A percentile compares a stretch with the other conserved stretches of the same genome.
Evolutionary conservation across 352 stramenopile species (phyloP).

Genomic region (Aphanomyces euteiches): DNA sequence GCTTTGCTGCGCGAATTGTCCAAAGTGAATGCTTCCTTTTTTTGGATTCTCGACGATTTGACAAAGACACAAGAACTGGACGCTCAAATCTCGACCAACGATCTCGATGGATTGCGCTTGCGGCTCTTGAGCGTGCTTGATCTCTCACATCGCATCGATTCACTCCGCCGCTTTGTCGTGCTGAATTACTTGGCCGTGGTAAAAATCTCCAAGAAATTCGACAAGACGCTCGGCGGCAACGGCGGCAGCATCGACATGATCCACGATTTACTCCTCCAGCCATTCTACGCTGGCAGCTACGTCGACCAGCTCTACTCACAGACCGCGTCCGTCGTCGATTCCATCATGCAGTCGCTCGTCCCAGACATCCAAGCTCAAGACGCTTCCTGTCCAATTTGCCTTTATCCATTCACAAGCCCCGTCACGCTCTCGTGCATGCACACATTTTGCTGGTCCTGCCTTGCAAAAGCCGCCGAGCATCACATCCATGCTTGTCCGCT

Average conservation of each 20-base stretch:
- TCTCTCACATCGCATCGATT: constrained; percentile 58
- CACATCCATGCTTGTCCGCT: constrained; percentile 71
- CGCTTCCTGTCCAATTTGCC: constrained; percentile 65
- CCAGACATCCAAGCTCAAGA: constrained; percentile 48
- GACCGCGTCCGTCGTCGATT: constrained; percentile 50
- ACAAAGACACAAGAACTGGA: constrained; percentile 32
- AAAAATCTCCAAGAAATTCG: constrained; percentile 83
- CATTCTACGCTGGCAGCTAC: constrained; percentile 59
- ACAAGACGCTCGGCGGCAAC: constrained; percentile 41
- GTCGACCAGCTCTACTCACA: constrained; percentile 55
- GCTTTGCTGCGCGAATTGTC: constrained; percentile 49
- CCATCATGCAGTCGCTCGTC: constrained; percentile 66
- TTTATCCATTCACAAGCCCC: constrained; percentile 57
- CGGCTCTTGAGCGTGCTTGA: constrained; percentile 52
- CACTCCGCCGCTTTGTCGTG: constrained; percentile 71
- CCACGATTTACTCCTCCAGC: constrained; percentile 52
- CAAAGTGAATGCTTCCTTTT: constrained; percentile 58
- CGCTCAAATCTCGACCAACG: neutral
- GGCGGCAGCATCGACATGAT: constrained; percentile 26
- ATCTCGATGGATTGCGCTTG: neutral
- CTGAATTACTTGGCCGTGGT: constrained; percentile 75
- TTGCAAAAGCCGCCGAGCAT: constrained; percentile 65
- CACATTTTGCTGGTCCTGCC: constrained; percentile 79
- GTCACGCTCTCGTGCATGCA: constrained; percentile 70
- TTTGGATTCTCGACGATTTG: constrained; percentile 52